Evolutionary conservation across 2,329 filamentous ascomycete genomes (phyloP), one percentile per base, ranked within the genome.

Genomic region (Fusarium cicatricum): DNA sequence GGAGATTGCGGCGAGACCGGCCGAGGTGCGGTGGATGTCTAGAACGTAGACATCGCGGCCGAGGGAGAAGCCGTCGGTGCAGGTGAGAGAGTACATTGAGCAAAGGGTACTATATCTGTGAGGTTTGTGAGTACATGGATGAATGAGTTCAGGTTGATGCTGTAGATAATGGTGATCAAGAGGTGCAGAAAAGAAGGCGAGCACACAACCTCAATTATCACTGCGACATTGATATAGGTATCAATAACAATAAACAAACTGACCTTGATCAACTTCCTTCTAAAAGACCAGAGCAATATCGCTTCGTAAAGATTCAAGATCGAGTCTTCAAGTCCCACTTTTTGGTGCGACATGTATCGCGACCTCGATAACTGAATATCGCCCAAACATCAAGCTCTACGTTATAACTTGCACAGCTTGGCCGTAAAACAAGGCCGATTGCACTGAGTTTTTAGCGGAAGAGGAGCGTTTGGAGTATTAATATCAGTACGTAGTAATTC

Each of bases 1-100:
- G 3, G 87, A 84, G 52, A 90, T 89, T 14, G 85, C 81, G 2
- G 84, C 85, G 34, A 90, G 78, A 5, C 81, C 78, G 2, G 75
- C 70, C 1, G 76, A 64, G 4, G 82, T 75, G n/a, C 82, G 79
- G 21, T 82, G 75, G 46, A 89, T 76, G 55, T 85, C 80, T 43
- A 86, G 81, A 29, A 88, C 80, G 70, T 88, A 89, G 45, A 81
- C 76, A 38, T 81, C 79, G 42, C 54, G 56, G 23, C 67, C 64
- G 58, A 73, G 68, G 62, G 53, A 61, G 60, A 73, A 66, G 28
- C 60, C 53, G 45, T 75, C 74, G 49, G 69, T 49, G 55, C 68
- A 70, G 54, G 46, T 49, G 62, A 77, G 75, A 14, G 63, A 68
- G 63, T 75, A 77, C 73, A 76, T 61, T 12, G 43, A 31, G 16